These are phyloP conservation scores for Globisporangium apiculatum DNA, from an alignment of 352 stramenopile species.

Conservation along the genomic window DNA sequence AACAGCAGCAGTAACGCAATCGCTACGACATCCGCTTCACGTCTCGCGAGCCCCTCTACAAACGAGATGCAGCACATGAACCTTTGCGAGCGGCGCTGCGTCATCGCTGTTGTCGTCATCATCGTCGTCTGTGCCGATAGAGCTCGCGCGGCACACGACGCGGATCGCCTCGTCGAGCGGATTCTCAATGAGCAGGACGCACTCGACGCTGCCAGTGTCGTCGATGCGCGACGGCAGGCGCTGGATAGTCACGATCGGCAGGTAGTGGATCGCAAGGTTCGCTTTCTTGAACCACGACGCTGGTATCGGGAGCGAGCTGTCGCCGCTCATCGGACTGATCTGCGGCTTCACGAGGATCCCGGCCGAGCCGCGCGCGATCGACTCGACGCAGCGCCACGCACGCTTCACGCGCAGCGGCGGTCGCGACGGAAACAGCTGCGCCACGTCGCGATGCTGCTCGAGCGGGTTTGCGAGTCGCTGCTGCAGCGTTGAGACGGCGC, in stretches of 20 bases:
- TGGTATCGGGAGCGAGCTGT: slow-evolving; percentile 73
- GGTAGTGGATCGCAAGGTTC: slow-evolving; percentile 65
- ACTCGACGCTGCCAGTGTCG: slow-evolving; percentile 22
- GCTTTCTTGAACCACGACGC: slow-evolving; percentile 86
- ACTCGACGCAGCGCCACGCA: slow-evolving; percentile 81
- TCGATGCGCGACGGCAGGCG: slow-evolving; percentile 28
- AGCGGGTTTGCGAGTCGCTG: slow-evolving; percentile 61
- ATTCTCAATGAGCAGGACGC: slow-evolving; percentile 72
- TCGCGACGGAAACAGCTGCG: slow-evolving; percentile 46
- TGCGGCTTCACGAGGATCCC: slow-evolving; percentile 88
- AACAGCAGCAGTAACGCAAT: too few relatives aligned
- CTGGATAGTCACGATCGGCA: slow-evolving; percentile 73
- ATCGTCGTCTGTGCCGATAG: not conserved
- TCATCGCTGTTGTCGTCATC: not conserved
- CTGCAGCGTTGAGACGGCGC: slow-evolving; percentile 37
- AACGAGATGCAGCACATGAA: slow-evolving; percentile 1
- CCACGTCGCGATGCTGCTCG: slow-evolving; percentile 48
- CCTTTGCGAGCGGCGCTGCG: slow-evolving; percentile 18
- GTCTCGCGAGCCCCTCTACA: too few relatives aligned
- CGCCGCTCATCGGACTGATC: slow-evolving; percentile 87
- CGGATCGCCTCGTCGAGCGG: slow-evolving; percentile 70
- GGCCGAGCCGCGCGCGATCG: slow-evolving; percentile 59
- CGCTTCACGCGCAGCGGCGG: slow-evolving; percentile 75
- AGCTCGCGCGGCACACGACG: slow-evolving; percentile 32
- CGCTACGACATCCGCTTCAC: too few relatives aligned